Evolutionary conservation across 441 rosid genomes (phyloP).

Genomic region (Cnidoscolus chayamansa): DNA sequence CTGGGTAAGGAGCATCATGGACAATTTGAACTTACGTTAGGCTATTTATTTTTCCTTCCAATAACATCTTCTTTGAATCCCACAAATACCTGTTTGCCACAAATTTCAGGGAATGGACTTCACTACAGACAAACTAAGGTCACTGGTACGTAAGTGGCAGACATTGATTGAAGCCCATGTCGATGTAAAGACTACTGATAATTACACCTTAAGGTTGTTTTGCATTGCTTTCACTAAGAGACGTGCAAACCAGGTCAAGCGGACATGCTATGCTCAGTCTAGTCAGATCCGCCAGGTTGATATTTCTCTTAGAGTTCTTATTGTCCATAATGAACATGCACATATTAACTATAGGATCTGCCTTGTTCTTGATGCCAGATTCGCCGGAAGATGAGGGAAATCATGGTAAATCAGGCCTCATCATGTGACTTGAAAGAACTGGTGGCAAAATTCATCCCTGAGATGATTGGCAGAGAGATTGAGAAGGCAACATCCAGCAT

Average conservation of each 20-base stretch:
- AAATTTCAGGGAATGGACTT: slow-evolving; percentile 51
- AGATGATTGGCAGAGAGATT: slow-evolving; percentile 58
- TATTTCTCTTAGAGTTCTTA: background rate
- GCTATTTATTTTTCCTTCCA: background rate
- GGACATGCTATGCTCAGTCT: slow-evolving; percentile 79
- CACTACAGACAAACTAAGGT: slow-evolving; percentile 79
- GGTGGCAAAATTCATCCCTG: slow-evolving; percentile 62
- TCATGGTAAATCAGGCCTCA: slow-evolving; percentile 57
- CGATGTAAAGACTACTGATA: slow-evolving; percentile 80
- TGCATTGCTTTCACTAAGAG: slow-evolving; percentile 86
- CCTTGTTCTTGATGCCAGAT: slow-evolving; percentile 34
- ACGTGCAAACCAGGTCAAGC: slow-evolving; percentile 78
- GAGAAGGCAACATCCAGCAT: slow-evolving; percentile 60
- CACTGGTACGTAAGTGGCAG: slow-evolving; percentile 81
- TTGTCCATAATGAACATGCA: no score
- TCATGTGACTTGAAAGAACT: slow-evolving; percentile 66
- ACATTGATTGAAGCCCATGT: slow-evolving; percentile 86
- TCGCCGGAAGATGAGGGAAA: slow-evolving; percentile 68
- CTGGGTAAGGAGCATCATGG: slow-evolving; percentile 50
- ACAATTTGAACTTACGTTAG: background rate
- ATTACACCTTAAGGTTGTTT: slow-evolving; percentile 71
- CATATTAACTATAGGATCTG: background rate
- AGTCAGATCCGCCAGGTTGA: slow-evolving; percentile 76
- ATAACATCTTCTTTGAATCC: background rate
- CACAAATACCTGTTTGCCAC: background rate